Evolutionary conservation across 129 eudicot genomes (phyloP).

Genomic region (Logfia minima): DNA sequence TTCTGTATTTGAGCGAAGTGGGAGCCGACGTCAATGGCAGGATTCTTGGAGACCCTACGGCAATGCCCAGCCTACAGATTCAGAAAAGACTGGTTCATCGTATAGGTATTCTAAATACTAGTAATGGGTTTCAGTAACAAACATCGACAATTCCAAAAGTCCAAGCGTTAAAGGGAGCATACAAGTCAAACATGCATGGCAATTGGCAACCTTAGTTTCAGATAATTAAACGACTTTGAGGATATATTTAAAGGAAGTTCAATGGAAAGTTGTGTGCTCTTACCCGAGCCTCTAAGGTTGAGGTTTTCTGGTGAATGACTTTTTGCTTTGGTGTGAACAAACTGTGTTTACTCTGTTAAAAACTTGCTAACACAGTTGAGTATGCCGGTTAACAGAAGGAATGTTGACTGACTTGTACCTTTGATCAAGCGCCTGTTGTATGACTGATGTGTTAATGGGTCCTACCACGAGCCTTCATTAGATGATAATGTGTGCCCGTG

Average conservation of each 20-base stretch:
- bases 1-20: slow-evolving; percentile 44
- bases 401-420: slow-evolving; percentile 15
- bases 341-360: slow-evolving; percentile 7
- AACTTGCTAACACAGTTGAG: slow-evolving; percentile 1
- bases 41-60: slow-evolving; percentile 50
- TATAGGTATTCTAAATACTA: slow-evolving; percentile 26
- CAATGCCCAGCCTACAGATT: slow-evolving; percentile 43
- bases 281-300: slow-evolving; percentile 23
- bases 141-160: slow-evolving; percentile 2
- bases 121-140: slow-evolving; percentile 3
- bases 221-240: slow-evolving; percentile 5
- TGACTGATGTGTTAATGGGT: neutral
- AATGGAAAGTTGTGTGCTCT: neutral
- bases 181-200: slow-evolving; percentile 18
- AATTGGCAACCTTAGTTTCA: neutral
- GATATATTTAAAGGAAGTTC: slow-evolving; percentile 18
- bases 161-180: slow-evolving; percentile 1
- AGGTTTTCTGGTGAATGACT: slow-evolving; percentile 18
- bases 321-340: slow-evolving; percentile 16
- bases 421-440: neutral
- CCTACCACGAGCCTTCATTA: neutral
- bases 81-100: slow-evolving; percentile 43
- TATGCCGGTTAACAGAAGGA: slow-evolving; percentile 15
- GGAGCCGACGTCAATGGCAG: slow-evolving; percentile 51
- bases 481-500: slow-evolving; percentile 3